phyloP scores from a whole-genome alignment of 2,329 filamentous ascomycete genomes.

The Cordyceps pruinosa region DNA sequence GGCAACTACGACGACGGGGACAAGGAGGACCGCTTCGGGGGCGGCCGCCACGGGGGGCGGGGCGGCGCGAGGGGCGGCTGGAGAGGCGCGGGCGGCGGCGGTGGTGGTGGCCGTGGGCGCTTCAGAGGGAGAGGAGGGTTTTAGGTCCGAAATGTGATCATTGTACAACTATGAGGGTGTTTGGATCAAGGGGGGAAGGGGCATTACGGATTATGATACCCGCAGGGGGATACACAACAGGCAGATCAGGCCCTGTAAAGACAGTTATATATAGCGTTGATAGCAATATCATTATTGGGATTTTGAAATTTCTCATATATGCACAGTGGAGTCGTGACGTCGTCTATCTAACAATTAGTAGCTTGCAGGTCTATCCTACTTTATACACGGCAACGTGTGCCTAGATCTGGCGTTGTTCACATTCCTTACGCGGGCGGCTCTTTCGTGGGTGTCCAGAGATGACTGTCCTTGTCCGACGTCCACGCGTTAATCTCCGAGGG shows the following conservation, averaged over 20 bases:
- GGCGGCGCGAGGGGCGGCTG: slow-evolving; percentile 32
- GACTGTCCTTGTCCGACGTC: slow-evolving; percentile 34
- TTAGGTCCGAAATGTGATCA: background rate
- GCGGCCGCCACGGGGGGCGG: slow-evolving; percentile 24
- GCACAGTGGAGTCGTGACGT: slow-evolving; percentile 24
- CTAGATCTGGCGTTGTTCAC: background rate
- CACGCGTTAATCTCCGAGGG: slow-evolving; percentile 35
- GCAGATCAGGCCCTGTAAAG: background rate
- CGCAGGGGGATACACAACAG: background rate
- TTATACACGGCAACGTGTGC: slow-evolving; percentile 6
- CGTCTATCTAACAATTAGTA: slow-evolving; percentile 24
- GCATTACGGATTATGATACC: slow-evolving; percentile 5
- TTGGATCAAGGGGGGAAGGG: background rate
- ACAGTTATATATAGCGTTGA: background rate
- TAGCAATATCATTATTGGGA: background rate
- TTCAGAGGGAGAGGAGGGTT: slow-evolving; percentile 31
- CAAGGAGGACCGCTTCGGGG: slow-evolving; percentile 20
- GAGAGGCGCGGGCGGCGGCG: slow-evolving; percentile 21
- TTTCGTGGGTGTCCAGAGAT: slow-evolving; percentile 36
- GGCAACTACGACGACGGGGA: slow-evolving; percentile 28
- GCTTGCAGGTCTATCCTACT: slow-evolving; percentile 18
- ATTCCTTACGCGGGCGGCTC: background rate
- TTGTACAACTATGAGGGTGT: background rate
- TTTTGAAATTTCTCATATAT: slow-evolving; percentile 13
- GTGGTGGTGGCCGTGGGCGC: slow-evolving; percentile 18